These are phyloP conservation scores for Lecanoromycetidae sp. DNA, from an alignment of 2,329 filamentous ascomycete species.

Conservation along the genomic window DNA sequence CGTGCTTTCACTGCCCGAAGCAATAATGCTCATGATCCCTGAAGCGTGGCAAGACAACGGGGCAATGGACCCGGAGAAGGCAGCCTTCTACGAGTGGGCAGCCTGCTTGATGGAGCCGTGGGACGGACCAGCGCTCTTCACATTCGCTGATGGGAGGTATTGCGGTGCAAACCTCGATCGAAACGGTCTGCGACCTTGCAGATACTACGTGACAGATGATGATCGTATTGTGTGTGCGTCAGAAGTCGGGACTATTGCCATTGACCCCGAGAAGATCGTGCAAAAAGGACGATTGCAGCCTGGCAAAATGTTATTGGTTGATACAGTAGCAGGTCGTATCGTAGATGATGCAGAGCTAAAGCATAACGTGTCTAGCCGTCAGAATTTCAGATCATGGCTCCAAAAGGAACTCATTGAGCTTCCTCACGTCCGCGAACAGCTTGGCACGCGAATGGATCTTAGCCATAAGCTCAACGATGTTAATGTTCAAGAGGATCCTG, in stretches of 20 bases:
- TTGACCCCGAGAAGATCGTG: slow-evolving; percentile 79
- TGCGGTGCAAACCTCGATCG: slow-evolving; percentile 94
- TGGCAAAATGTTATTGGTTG: slow-evolving; percentile 90
- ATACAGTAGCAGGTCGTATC: slow-evolving; percentile 80
- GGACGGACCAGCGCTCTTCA: slow-evolving; percentile 94
- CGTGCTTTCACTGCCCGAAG: slow-evolving; percentile 85
- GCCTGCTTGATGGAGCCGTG: slow-evolving; percentile 98
- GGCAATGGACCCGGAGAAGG: slow-evolving; percentile 85
- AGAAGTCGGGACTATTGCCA: slow-evolving; percentile 83
- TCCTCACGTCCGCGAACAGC: slow-evolving; percentile 56
- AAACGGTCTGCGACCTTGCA: slow-evolving; percentile 87
- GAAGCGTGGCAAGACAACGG: slow-evolving; percentile 95
- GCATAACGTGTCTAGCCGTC: slow-evolving; percentile 68
- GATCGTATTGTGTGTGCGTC: slow-evolving; percentile 96
- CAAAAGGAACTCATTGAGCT: slow-evolving; percentile 74
- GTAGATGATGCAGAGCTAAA: slow-evolving; percentile 92
- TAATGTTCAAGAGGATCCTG: slow-evolving; percentile 69
- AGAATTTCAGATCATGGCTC: slow-evolving; percentile 82
- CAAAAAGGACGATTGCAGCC: slow-evolving; percentile 91
- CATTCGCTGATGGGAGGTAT: slow-evolving; percentile 90
- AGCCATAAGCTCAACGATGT: slow-evolving; percentile 53
- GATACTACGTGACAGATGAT: slow-evolving; percentile 94
- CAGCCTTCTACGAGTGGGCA: slow-evolving; percentile 97
- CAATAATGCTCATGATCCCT: slow-evolving; percentile 96
- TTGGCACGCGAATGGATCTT: slow-evolving; percentile 50